Percentiles rank a stretch among this genome's conserved stretches.
phyloP scores from a whole-genome alignment of 1,284 basidiomycete species.

The Apiotrichum gracile region DNA sequence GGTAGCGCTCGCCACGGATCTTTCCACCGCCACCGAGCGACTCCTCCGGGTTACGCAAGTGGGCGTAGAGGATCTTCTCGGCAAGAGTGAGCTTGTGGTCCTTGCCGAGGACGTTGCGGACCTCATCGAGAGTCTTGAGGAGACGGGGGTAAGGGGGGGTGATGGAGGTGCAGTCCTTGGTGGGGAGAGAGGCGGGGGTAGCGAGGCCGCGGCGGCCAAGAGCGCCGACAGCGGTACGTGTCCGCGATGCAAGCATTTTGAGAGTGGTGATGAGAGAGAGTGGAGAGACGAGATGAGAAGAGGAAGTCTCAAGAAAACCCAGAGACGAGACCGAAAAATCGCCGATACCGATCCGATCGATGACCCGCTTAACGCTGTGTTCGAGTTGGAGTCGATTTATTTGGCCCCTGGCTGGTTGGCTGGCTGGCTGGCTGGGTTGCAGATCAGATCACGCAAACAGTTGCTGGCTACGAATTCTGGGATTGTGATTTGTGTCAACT shows the following conservation, averaged over 20 bases:
- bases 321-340: too few species aligned
- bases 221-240: conserved; percentile 10
- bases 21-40: conserved; percentile 60
- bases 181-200: conserved; percentile 38
- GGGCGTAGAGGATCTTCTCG: conserved; percentile 97
- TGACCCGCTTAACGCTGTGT: too few species aligned
- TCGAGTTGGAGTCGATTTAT: too few species aligned
- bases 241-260: conserved; percentile 14
- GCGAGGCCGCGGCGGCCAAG: conserved; percentile 32
- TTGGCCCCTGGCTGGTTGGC: too few species aligned
- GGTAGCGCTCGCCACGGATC: conserved; percentile 80
- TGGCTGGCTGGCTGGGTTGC: too few species aligned
- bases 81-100: conserved; percentile 67
- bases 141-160: conserved; percentile 82
- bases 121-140: conserved; percentile 65
- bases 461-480: too few species aligned
- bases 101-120: conserved; percentile 64
- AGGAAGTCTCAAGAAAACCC: too few species aligned
- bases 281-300: neutral
- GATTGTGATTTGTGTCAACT: too few species aligned
- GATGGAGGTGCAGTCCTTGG: conserved; percentile 57
- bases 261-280: neutral
- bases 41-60: conserved; percentile 72
- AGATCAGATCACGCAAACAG: too few species aligned
- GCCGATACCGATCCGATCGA: too few species aligned